These are phyloP conservation scores for Calycina herbarum DNA, from an alignment of 2,329 filamentous ascomycete species.

Conservation along the genomic window DNA sequence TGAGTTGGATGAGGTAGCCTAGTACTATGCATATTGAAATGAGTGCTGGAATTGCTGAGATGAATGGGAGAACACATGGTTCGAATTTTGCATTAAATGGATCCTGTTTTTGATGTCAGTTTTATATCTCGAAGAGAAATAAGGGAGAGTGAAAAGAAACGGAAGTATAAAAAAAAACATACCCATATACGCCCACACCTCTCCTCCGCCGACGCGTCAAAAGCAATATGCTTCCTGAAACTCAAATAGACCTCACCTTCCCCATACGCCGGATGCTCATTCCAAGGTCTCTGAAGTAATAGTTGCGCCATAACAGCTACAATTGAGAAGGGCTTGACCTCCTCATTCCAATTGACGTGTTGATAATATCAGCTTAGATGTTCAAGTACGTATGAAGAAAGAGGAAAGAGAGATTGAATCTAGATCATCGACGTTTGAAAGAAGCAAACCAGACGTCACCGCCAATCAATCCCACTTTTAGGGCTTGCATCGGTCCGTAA, in stretches of 20 bases:
- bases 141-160: not conserved
- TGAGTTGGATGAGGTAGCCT: slow-evolving; percentile 26
- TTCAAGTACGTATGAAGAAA: not conserved
- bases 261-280: not conserved
- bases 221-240: not conserved
- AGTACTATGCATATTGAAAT: slow-evolving; percentile 37
- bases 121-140: not conserved
- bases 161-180: not conserved
- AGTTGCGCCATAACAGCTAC: slow-evolving; percentile 8
- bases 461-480: slow-evolving; percentile 10
- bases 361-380: not conserved
- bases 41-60: slow-evolving; percentile 31
- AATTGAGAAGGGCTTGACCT: not conserved
- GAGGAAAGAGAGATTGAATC: not conserved
- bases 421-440: not conserved
- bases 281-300: not conserved
- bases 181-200: slow-evolving; percentile 7
- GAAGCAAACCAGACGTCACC: slow-evolving; percentile 1
- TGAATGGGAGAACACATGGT: slow-evolving; percentile 30
- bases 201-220: not conserved
- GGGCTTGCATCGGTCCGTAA: not conserved
- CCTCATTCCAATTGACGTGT: not conserved
- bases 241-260: not conserved
- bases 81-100: slow-evolving; percentile 33
- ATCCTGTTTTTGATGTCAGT: slow-evolving; percentile 26